Evolutionary conservation across 2,329 filamentous ascomycete genomes (phyloP).

Genomic region (Trichoderma asperellum): DNA sequence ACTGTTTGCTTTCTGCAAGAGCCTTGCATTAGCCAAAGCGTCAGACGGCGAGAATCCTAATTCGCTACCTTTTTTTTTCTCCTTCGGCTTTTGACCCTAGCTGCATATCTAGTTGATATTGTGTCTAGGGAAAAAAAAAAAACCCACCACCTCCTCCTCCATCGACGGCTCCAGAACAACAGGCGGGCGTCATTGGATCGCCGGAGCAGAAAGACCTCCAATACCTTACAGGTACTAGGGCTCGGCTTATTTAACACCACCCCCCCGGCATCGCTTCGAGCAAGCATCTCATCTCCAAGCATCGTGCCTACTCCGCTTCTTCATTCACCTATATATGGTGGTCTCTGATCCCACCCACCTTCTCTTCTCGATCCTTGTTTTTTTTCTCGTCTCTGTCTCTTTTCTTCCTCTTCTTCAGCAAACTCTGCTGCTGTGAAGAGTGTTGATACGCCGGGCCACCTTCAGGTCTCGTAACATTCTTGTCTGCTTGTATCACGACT

Average conservation of each 20-base stretch:
- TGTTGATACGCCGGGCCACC: neutral
- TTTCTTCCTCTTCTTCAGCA: neutral
- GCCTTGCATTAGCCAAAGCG: neutral
- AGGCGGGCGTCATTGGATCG: slow-evolving; percentile 17
- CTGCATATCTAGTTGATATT: slow-evolving; percentile 11
- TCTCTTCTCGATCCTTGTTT: neutral
- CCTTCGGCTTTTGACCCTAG: neutral
- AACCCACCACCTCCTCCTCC: slow-evolving; percentile 4
- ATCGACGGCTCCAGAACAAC: slow-evolving; percentile 19
- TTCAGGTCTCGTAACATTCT: neutral
- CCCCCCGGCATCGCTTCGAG: slow-evolving; percentile 13
- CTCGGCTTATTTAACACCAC: slow-evolving; percentile 23
- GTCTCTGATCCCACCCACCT: neutral
- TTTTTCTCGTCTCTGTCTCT: neutral
- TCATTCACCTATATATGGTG: slow-evolving; percentile 16
- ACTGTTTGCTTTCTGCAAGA: neutral
- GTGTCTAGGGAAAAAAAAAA: neutral
- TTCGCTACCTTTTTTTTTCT: neutral
- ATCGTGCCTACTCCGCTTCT: slow-evolving; percentile 1
- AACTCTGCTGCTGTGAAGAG: slow-evolving; percentile 1
- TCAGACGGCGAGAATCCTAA: neutral
- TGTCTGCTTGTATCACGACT: neutral
- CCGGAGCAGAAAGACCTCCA: neutral
- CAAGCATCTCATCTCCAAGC: slow-evolving; percentile 10
- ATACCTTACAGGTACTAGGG: neutral